phyloP scores from a whole-genome alignment of 495 filamentous ascomycete genomes.

The Parachaetomium inaequale region DNA sequence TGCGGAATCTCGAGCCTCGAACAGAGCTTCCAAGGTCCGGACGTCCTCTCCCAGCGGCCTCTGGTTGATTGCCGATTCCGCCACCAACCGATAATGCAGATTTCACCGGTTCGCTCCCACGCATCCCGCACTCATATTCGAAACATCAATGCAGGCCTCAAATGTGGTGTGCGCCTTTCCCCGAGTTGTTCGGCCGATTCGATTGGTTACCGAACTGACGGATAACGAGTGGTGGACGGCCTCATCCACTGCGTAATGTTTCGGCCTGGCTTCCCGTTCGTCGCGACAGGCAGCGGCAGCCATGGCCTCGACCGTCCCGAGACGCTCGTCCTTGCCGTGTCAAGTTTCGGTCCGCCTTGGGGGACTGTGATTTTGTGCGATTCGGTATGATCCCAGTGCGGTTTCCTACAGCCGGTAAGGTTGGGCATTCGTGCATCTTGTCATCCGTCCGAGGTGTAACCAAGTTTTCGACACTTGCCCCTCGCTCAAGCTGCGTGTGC shows the following conservation, averaged over 20 bases:
- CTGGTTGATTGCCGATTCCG: neutral
- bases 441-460: slow-evolving; percentile 1
- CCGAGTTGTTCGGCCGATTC: neutral
- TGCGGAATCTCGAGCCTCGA: neutral
- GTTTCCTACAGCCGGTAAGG: neutral
- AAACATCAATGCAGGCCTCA: neutral
- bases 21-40: neutral
- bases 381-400: neutral
- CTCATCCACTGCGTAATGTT: neutral
- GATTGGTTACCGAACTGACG: slow-evolving; percentile 14
- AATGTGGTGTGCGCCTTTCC: slow-evolving; percentile 4
- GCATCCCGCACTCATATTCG: neutral
- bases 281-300: neutral
- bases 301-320: neutral
- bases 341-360: neutral
- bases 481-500: neutral
- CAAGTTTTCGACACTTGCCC: neutral
- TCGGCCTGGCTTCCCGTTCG: neutral
- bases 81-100: neutral
- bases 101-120: neutral
- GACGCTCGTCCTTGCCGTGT: neutral
- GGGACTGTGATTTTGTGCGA: neutral
- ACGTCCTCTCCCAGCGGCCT: neutral
- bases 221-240: neutral
- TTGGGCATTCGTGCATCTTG: slow-evolving; percentile 9